Evolutionary conservation across 805 yeast species (phyloP).

Genomic region (Yamadazyma ubonensis): DNA sequence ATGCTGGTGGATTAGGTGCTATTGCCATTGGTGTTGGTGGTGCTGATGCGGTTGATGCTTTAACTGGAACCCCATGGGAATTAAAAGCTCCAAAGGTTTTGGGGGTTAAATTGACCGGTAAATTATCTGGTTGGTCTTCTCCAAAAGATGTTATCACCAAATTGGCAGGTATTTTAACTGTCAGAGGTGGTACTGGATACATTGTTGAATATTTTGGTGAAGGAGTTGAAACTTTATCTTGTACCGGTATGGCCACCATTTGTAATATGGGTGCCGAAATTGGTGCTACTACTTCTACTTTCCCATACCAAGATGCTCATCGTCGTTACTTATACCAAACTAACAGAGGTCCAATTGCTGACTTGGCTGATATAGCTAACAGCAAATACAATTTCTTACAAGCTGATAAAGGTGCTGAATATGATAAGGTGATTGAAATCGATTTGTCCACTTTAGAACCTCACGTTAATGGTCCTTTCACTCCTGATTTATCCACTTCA

Average conservation of each 20-base stretch:
- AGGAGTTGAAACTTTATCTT: slow-evolving; percentile 83
- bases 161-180: slow-evolving; percentile 90
- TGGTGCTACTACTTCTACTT: slow-evolving; percentile 97
- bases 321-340: slow-evolving; percentile 80
- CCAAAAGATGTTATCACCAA: slow-evolving; percentile 96
- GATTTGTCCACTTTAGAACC: slow-evolving; percentile 88
- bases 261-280: slow-evolving; percentile 99
- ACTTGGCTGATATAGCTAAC: slow-evolving; percentile 66
- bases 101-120: slow-evolving; percentile 92
- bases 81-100: slow-evolving; percentile 93
- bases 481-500: slow-evolving; percentile 96
- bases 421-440: slow-evolving; percentile 90
- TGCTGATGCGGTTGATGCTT: slow-evolving; percentile 98
- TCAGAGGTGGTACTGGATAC: slow-evolving; percentile 96
- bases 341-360: slow-evolving; percentile 77
- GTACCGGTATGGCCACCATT: slow-evolving; percentile 99
- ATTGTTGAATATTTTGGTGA: slow-evolving; percentile 96
- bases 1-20: slow-evolving; percentile 98
- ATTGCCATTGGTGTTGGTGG: slow-evolving; percentile 99
- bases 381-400: slow-evolving; percentile 59
- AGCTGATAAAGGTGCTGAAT: slow-evolving; percentile 87
- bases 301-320: slow-evolving; percentile 89
- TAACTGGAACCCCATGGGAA: slow-evolving; percentile 98
- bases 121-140: slow-evolving; percentile 89
- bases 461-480: slow-evolving; percentile 95